A percentile compares a stretch with the other conserved stretches of the same genome.
Evolutionary conservation across 257 asterid genomes (phyloP).

Genomic region (Solanum clarkiae): DNA sequence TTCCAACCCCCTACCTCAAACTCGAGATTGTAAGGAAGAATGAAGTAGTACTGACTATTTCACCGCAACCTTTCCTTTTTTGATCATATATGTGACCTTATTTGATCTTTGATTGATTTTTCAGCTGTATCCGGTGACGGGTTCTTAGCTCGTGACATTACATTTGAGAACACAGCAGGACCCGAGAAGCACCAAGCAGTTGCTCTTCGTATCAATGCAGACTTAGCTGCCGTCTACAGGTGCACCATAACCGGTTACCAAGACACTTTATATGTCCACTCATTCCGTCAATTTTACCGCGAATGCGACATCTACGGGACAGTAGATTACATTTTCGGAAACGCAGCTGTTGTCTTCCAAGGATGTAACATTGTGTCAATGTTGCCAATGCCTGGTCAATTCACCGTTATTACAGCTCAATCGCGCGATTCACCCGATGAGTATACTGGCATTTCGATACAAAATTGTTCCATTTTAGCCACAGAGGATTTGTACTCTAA

Average conservation of each 20-base stretch:
- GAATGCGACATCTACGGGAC: slow-evolving; percentile 86
- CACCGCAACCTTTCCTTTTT: neutral
- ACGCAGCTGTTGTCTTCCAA: slow-evolving; percentile 74
- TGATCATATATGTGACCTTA: neutral
- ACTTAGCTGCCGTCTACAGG: slow-evolving; percentile 48
- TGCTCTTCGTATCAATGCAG: slow-evolving; percentile 74
- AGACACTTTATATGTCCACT: slow-evolving; percentile 66
- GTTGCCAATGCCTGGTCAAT: slow-evolving; percentile 58
- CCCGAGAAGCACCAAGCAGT: slow-evolving; percentile 77
- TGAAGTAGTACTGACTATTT: neutral
- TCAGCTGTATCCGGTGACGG: slow-evolving; percentile 83
- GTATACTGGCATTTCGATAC: slow-evolving; percentile 61
- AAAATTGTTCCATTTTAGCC: slow-evolving; percentile 62
- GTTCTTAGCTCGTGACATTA: slow-evolving; percentile 73
- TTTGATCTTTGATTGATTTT: neutral
- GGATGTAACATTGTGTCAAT: slow-evolving; percentile 60
- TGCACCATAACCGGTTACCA: slow-evolving; percentile 64
- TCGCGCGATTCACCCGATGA: slow-evolving; percentile 35
- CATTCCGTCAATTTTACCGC: slow-evolving; percentile 72
- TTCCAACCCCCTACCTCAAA: neutral
- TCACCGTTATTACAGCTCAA: slow-evolving; percentile 72
- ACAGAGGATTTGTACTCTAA: slow-evolving; percentile 36
- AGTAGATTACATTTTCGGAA: slow-evolving; percentile 79
- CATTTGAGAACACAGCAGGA: slow-evolving; percentile 75
- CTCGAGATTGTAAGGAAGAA: neutral